Evolutionary conservation across 208 protist genomes (phyloP).

Genomic region (Entamoeba dispar): DNA sequence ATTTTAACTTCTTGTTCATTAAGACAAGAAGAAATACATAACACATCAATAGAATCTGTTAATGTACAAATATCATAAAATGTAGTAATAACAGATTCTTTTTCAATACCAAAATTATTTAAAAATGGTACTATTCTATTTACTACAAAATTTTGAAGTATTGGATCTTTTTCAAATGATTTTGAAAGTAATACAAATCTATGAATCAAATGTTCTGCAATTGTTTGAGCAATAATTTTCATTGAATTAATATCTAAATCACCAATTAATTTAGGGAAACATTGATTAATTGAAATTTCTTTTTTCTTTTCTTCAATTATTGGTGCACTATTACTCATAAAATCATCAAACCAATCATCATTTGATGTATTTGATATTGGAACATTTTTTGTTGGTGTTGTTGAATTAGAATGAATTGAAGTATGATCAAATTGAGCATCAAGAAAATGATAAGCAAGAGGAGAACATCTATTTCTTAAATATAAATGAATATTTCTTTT

Average conservation of each 20-base stretch:
- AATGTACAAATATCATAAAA: background rate
- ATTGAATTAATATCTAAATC: background rate
- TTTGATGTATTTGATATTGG: background rate
- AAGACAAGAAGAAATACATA: background rate
- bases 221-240: background rate
- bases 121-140: background rate
- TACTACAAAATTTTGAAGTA: background rate
- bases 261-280: background rate
- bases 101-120: background rate
- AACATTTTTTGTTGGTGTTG: background rate
- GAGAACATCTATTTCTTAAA: background rate
- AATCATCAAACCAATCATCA: background rate
- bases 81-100: background rate
- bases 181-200: background rate
- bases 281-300: background rate
- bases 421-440: background rate
- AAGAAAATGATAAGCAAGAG: background rate
- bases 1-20: background rate
- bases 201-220: background rate
- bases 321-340: background rate
- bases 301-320: background rate
- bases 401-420: no score
- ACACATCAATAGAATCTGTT: background rate
- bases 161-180: background rate
- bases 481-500: background rate